phyloP scores from a whole-genome alignment of 306 rosid genomes.

The Rosa persica region DNA sequence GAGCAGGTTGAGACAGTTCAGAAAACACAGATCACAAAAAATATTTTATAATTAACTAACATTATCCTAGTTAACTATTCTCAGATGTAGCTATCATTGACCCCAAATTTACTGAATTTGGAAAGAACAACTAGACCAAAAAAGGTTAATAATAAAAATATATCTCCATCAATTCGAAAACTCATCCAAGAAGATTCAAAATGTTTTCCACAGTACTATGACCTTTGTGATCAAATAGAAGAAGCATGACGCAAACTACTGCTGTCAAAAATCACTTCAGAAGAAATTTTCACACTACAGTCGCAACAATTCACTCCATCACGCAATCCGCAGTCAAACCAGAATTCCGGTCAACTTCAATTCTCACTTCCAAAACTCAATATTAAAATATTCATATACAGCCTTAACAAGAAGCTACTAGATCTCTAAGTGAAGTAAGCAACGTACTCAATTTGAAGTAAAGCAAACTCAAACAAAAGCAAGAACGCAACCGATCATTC shows the following conservation, averaged over 20 bases:
- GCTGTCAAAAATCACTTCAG: neutral
- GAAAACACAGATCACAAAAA: neutral
- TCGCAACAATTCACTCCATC: neutral
- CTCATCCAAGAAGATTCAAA: neutral
- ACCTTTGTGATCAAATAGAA: neutral
- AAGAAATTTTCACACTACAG: neutral
- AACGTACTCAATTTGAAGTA: neutral
- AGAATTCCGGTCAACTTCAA: slow-evolving; percentile 3
- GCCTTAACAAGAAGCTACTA: neutral
- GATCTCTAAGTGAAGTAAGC: neutral
- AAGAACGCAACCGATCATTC: neutral
- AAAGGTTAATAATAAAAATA: neutral
- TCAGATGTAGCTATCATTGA: neutral
- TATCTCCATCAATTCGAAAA: neutral
- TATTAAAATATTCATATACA: neutral
- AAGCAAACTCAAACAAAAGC: neutral
- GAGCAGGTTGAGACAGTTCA: neutral
- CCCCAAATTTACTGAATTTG: neutral
- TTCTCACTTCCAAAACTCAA: neutral
- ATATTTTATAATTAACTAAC: neutral
- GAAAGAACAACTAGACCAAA: neutral
- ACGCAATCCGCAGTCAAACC: slow-evolving; percentile 8
- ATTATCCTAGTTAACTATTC: neutral
- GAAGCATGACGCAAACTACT: neutral
- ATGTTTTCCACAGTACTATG: neutral